Base-by-base conservation (phyloP, 306 rosid genomes). In the Dryas alaskensis region DNA sequence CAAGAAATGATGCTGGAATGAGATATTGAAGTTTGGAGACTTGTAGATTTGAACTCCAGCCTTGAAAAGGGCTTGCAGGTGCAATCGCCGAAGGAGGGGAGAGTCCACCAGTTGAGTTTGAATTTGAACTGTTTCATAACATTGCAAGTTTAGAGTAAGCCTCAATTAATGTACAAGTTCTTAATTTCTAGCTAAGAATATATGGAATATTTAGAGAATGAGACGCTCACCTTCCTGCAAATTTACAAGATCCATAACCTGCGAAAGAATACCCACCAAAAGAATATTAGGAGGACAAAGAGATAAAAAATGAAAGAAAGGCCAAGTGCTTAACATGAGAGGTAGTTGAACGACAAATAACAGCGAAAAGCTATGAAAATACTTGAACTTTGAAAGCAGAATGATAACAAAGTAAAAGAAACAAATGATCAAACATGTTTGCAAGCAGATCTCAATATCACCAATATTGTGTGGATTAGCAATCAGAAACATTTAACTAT, bases 241-340 rank as follows among this genome's bases (percentile, higher is more conserved):
- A 91, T 81, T 53, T 73, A 76, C 98, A 93, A 75, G 92, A 79
- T 27, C 97, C 96, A 85, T 84, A 22, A 88, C 98, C 98, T 93
- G 91, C 81, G 84, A 83, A 39, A 47, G 19, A 52, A 42, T 27
- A 55, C 64, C 67, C 49, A 70, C 27, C 58, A 69, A 62, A 49
- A 59, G 39, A 43, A 46, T 8, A 57, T 65, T 51, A 69, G 49
- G 10, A 69, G 19, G 37, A 6, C 17, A 17, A 40, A 10, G 43
- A n/a, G 19, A 64, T 14, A 42, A 17, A 10, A 4, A 50, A 17
- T 4, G 5, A 25, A 49, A 61, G 50, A 58, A 67, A 52, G 16
- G 48, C 13, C 42, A 40, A 45, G 9, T 17, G 67, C 76, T 59
- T 22, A 48, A 73, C 45, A 9, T 14, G 19, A 55, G 65, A 70